Percentiles rank a stretch among this genome's conserved stretches.
These are phyloP conservation scores for Camellia japonica DNA, from an alignment of 148 eudicot species.

Conservation along the genomic window DNA sequence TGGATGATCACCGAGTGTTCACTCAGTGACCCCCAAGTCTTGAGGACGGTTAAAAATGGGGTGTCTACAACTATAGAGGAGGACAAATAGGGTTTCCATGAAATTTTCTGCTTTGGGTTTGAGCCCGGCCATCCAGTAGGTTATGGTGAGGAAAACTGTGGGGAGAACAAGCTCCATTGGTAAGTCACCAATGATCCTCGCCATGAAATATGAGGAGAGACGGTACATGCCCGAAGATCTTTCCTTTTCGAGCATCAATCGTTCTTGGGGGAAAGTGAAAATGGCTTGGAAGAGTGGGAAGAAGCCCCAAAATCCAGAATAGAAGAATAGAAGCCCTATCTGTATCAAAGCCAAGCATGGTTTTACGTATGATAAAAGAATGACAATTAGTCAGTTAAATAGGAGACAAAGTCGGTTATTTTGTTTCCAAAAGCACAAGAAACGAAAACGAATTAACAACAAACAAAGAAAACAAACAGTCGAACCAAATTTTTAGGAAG, in stretches of 20 bases:
- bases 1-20: too few species aligned
- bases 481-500: too few species aligned
- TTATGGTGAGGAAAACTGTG: slow-evolving; percentile 41
- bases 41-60: slow-evolving; percentile 34
- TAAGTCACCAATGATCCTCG: slow-evolving; percentile 50
- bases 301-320: slow-evolving; percentile 69
- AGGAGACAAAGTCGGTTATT: too few species aligned
- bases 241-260: slow-evolving; percentile 62
- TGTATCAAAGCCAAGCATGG: slow-evolving; percentile 17
- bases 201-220: slow-evolving; percentile 66
- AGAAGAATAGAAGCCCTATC: slow-evolving; percentile 73
- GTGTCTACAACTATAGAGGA: slow-evolving; percentile 27
- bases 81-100: slow-evolving; percentile 35
- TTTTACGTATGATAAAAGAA: too few species aligned
- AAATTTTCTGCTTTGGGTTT: slow-evolving; percentile 35
- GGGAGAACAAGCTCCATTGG: slow-evolving; percentile 82
- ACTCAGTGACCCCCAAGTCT: slow-evolving; percentile 60
- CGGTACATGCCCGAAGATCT: slow-evolving; percentile 77
- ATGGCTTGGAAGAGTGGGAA: slow-evolving; percentile 66
- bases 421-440: too few species aligned
- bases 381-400: too few species aligned
- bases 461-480: too few species aligned
- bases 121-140: slow-evolving; percentile 78
- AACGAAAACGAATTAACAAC: too few species aligned
- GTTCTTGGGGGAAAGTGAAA: slow-evolving; percentile 73